These are phyloP conservation scores for Aureobasidium sp. DNA, from an alignment of 2,329 filamentous ascomycete genomes.

Conservation along the genomic window DNA sequence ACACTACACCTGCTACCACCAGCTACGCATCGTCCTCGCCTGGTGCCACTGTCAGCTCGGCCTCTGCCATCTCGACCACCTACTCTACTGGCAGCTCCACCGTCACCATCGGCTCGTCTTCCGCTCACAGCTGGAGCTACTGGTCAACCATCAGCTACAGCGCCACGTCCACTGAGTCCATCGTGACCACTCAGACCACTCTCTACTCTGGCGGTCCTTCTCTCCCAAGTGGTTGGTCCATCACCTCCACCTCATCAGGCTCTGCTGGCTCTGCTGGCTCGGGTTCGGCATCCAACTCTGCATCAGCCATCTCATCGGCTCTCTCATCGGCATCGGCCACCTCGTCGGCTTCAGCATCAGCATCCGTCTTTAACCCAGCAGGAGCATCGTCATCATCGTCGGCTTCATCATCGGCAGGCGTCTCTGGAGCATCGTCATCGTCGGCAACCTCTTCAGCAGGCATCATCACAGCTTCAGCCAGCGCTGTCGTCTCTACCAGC, in stretches of 20 bases:
- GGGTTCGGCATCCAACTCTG: conserved; percentile 1
- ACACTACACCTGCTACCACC: conserved; percentile 12
- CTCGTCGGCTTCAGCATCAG: not conserved
- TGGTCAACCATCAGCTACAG: conserved; percentile 8
- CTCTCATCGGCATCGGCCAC: not conserved
- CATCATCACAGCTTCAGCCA: not conserved
- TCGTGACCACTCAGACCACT: conserved; percentile 1
- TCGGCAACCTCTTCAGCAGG: not conserved
- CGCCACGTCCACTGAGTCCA: not conserved
- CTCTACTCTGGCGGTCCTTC: conserved; percentile 6
- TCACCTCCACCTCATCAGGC: conserved; percentile 1
- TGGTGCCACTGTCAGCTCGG: conserved; percentile 6
- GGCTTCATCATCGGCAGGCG: too few species aligned
- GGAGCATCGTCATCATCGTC: not conserved
- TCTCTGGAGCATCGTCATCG: too few species aligned
- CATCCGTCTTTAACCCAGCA: not conserved
- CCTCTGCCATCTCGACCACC: conserved; percentile 6
- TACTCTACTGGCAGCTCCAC: conserved; percentile 6
- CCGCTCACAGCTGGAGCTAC: not conserved
- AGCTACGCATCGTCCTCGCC: conserved; percentile 5
- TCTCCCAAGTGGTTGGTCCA: not conserved
- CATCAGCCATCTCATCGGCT: not conserved
- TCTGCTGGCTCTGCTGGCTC: not conserved
- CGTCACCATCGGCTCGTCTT: not conserved
- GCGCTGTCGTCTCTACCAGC: not conserved